phyloP scores from a whole-genome alignment of 768 basidiomycete species.

The Collybia mongolica region DNA sequence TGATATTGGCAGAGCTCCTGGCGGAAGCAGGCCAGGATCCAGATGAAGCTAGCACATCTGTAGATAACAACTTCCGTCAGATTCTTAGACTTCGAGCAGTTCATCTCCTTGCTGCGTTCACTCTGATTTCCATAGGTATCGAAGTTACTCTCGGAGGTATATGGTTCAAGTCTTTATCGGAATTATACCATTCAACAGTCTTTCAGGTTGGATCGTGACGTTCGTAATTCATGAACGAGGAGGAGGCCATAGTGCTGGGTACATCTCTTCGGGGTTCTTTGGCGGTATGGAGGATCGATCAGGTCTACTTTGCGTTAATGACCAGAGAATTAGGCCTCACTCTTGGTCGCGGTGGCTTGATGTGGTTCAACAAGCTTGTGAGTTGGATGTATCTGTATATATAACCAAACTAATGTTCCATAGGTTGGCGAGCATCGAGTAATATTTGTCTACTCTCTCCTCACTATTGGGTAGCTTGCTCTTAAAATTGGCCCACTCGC shows the following conservation, averaged over 20 bases:
- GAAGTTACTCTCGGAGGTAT: slow-evolving; percentile 59
- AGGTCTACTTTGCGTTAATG: slow-evolving; percentile 44
- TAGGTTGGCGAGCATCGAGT: slow-evolving; percentile 32
- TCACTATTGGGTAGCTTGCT: slow-evolving; percentile 28
- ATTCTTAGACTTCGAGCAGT: slow-evolving; percentile 52
- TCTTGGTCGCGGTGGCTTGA: slow-evolving; percentile 48
- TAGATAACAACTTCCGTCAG: slow-evolving; percentile 40
- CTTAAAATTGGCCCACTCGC: slow-evolving; percentile 3
- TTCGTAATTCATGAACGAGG: slow-evolving; percentile 43
- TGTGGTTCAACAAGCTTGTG: slow-evolving; percentile 48
- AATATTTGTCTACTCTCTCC: slow-evolving; percentile 28
- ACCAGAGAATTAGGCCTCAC: slow-evolving; percentile 35
- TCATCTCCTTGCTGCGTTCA: slow-evolving; percentile 61
- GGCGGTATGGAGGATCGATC: slow-evolving; percentile 42
- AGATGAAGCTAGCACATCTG: slow-evolving; percentile 26
- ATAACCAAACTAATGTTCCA: slow-evolving; percentile 24
- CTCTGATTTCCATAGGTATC: slow-evolving; percentile 66
- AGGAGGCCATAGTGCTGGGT: slow-evolving; percentile 47
- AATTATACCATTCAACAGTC: background rate
- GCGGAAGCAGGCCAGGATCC: slow-evolving; percentile 38
- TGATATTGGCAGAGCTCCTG: slow-evolving; percentile 41
- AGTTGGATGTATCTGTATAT: background rate
- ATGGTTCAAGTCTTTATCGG: background rate
- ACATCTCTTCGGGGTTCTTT: slow-evolving; percentile 32
- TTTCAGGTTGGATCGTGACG: slow-evolving; percentile 53